Evolutionary conservation across 176 grass and related monocot genomes (phyloP).

Genomic region (Tillandsia fasciculata): DNA sequence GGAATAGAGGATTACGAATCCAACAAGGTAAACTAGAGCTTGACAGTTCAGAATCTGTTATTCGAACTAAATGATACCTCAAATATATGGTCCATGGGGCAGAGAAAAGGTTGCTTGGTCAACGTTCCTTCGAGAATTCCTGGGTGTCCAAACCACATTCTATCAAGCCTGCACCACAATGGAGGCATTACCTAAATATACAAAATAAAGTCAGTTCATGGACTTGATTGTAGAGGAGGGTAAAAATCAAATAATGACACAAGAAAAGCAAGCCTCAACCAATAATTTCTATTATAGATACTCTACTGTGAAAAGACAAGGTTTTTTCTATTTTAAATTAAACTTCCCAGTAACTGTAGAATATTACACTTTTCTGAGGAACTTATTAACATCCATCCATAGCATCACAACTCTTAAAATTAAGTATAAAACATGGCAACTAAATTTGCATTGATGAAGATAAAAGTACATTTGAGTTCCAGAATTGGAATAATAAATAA

Average conservation of each 20-base stretch:
- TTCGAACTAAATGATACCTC: slow-evolving; percentile 43
- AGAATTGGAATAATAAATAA: too few relatives aligned
- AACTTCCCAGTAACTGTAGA: background rate
- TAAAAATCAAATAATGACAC: background rate
- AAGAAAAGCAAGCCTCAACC: background rate
- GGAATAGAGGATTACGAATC: too few relatives aligned
- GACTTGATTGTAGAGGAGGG: slow-evolving; percentile 8
- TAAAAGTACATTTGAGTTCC: too few relatives aligned
- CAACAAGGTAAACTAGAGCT: background rate
- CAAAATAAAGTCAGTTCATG: slow-evolving; percentile 17
- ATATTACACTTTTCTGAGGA: background rate
- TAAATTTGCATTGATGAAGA: background rate
- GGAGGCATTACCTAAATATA: slow-evolving; percentile 90
- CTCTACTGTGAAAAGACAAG: too few relatives aligned
- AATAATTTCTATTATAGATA: background rate
- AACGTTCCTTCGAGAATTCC: slow-evolving; percentile 87
- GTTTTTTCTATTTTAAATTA: background rate
- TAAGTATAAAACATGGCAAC: background rate
- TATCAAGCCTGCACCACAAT: slow-evolving; percentile 98
- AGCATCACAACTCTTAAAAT: background rate
- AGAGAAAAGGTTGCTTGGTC: slow-evolving; percentile 95
- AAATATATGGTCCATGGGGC: slow-evolving; percentile 97
- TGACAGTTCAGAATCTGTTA: slow-evolving; percentile 7
- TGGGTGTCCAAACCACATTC: slow-evolving; percentile 95
- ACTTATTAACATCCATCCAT: background rate